Evolutionary conservation across 345 rosid species (phyloP).

Genomic region (Cochlearia excelsa): DNA sequence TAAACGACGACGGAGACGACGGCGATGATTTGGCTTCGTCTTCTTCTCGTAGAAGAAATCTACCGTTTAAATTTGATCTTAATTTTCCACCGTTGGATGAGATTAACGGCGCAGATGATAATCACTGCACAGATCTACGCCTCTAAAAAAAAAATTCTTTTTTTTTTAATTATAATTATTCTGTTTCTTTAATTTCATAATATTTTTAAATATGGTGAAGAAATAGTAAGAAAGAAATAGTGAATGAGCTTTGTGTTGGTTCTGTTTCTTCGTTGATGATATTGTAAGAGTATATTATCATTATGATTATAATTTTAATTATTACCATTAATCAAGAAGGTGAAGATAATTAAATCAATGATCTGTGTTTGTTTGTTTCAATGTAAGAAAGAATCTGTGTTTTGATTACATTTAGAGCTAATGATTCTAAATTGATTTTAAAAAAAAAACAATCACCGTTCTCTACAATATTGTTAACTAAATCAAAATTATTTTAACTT

Average conservation of each 20-base stretch:
- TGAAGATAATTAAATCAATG: constrained; percentile 12
- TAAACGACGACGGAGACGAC: constrained; percentile 46
- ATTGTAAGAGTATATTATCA: constrained; percentile 25
- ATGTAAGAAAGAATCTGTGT: neutral
- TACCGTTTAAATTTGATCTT: constrained; percentile 69
- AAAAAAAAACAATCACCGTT: too few relatives aligned
- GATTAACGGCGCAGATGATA: constrained; percentile 51
- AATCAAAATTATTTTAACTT: too few relatives aligned
- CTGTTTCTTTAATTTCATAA: constrained; percentile 36
- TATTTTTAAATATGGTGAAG: constrained; percentile 28
- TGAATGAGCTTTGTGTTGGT: constrained; percentile 15
- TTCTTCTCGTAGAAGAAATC: constrained; percentile 39
- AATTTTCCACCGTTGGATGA: constrained; percentile 72
- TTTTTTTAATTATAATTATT: neutral
- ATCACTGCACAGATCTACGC: constrained; percentile 69
- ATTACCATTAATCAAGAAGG: constrained; percentile 23
- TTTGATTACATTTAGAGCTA: too few relatives aligned
- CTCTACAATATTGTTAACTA: too few relatives aligned
- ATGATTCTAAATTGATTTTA: too few relatives aligned
- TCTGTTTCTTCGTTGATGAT: constrained; percentile 32
- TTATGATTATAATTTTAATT: constrained; percentile 10
- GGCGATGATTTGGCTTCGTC: constrained; percentile 49
- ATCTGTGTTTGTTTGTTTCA: neutral
- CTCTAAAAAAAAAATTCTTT: constrained; percentile 44
- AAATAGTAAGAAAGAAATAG: constrained; percentile 29